These are phyloP conservation scores for Tricholoma bakamatsutake DNA, from an alignment of 768 basidiomycete genomes.

Conservation along the genomic window DNA sequence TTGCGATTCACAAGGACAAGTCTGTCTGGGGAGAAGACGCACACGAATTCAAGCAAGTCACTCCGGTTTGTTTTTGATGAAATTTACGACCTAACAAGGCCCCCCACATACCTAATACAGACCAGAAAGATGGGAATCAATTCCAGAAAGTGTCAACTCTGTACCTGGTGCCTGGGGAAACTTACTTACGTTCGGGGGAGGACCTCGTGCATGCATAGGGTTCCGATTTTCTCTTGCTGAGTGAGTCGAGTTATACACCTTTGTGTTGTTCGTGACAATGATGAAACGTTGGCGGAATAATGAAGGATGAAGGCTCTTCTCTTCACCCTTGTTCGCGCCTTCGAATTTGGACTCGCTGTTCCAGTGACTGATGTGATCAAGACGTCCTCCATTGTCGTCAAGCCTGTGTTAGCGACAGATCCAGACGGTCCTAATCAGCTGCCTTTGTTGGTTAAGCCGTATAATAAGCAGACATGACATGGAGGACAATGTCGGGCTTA, in stretches of 20 bases:
- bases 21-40: conserved; percentile 65
- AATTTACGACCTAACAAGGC: too few relatives aligned
- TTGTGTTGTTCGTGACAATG: too few relatives aligned
- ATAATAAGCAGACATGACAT: too few relatives aligned
- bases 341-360: conserved; percentile 51
- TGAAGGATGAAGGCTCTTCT: conserved; percentile 35
- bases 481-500: too few relatives aligned
- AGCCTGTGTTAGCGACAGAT: conserved; percentile 37
- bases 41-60: conserved; percentile 44
- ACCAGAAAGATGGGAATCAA: conserved; percentile 56
- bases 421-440: conserved; percentile 34
- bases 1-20: conserved; percentile 41
- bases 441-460: conserved; percentile 34
- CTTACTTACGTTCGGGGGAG: conserved; percentile 56
- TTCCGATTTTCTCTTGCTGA: conserved; percentile 53
- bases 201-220: conserved; percentile 63
- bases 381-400: conserved; percentile 33
- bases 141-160: conserved; percentile 35
- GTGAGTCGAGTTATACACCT: too few relatives aligned
- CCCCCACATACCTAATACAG: too few relatives aligned
- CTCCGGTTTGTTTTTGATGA: too few relatives aligned
- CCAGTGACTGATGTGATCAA: conserved; percentile 21
- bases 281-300: too few relatives aligned
- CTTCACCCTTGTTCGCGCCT: conserved; percentile 45
- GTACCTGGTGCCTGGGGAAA: conserved; percentile 61